Evolutionary conservation across 257 asterid genomes (phyloP).

Genomic region (Jacaranda copaia): DNA sequence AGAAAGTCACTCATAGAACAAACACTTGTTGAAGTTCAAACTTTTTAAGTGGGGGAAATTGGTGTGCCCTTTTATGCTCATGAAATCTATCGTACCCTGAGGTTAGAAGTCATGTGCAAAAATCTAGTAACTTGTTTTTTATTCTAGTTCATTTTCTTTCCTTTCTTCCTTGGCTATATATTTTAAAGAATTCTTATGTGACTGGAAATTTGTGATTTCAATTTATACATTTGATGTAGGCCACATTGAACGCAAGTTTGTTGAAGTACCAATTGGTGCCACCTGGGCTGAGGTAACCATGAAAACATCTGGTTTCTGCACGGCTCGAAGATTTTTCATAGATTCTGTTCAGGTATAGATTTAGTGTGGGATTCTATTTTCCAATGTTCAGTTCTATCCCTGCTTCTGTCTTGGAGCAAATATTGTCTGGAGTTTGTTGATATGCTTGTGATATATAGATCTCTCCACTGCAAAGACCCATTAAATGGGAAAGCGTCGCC

Average conservation of each 20-base stretch:
- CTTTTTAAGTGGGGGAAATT: conserved; percentile 18
- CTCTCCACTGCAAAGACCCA: conserved; percentile 88
- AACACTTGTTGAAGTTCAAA: conserved; percentile 1
- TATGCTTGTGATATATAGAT: conserved; percentile 59
- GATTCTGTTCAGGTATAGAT: conserved; percentile 87
- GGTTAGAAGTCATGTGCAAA: conserved; percentile 12
- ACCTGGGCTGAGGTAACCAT: conserved; percentile 94
- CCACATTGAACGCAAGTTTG: conserved; percentile 82
- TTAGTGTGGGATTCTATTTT: conserved; percentile 25
- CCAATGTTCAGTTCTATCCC: conserved; percentile 23
- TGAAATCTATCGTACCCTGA: conserved; percentile 8
- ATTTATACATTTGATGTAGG: conserved; percentile 55
- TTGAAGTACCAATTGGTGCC: conserved; percentile 94
- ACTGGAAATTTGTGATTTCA: conserved; percentile 31
- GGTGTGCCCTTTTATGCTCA: conserved; percentile 17
- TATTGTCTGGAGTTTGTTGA: conserved; percentile 38
- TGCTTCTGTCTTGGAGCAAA: conserved; percentile 29
- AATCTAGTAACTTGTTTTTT: not conserved
- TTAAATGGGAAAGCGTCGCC: conserved; percentile 87
- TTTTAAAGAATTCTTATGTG: conserved; percentile 3
- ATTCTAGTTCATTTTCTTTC: conserved; percentile 19
- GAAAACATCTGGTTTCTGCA: conserved; percentile 81
- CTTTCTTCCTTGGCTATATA: conserved; percentile 20
- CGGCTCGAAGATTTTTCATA: conserved; percentile 85
- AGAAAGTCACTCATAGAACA: not conserved